Conservation (phyloP, 208 protist genomes). For the Leishmania turanica region DNA sequence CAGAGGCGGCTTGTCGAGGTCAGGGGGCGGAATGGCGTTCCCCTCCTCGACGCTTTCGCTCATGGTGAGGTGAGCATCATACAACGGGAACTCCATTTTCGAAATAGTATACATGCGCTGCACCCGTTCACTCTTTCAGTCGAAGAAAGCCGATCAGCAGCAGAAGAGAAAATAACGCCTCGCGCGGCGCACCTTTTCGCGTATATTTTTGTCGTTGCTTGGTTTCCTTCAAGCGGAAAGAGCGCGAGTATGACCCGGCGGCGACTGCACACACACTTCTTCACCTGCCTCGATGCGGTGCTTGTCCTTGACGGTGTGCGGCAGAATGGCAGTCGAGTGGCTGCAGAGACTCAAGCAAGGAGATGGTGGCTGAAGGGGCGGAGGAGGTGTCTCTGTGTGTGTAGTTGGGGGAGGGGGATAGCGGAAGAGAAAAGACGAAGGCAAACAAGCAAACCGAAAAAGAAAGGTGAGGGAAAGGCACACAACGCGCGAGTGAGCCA, state of each 20-base stretch:
- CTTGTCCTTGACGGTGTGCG: not conserved
- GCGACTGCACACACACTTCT: not conserved
- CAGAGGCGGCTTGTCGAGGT: conserved; percentile 13
- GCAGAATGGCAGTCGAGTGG: not conserved
- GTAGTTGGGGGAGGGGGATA: not conserved
- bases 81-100: conserved; percentile 8
- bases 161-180: not conserved
- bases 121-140: not conserved
- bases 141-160: not conserved
- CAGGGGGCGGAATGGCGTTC: conserved; percentile 21
- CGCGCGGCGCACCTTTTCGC: not conserved
- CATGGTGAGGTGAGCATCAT: conserved; percentile 2
- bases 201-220: not conserved
- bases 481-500: not conserved
- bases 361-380: not conserved
- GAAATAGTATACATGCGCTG: not conserved
- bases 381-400: not conserved
- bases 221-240: not conserved
- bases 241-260: not conserved
- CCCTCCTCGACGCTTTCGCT: conserved; percentile 7
- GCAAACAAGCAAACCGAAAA: not conserved
- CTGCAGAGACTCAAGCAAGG: not conserved
- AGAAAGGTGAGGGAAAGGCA: not conserved
- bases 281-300: not conserved
- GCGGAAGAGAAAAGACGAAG: not conserved